Evolutionary conservation across 768 basidiomycete genomes (phyloP).

Genomic region (Chalciporus sphaerocephalus): DNA sequence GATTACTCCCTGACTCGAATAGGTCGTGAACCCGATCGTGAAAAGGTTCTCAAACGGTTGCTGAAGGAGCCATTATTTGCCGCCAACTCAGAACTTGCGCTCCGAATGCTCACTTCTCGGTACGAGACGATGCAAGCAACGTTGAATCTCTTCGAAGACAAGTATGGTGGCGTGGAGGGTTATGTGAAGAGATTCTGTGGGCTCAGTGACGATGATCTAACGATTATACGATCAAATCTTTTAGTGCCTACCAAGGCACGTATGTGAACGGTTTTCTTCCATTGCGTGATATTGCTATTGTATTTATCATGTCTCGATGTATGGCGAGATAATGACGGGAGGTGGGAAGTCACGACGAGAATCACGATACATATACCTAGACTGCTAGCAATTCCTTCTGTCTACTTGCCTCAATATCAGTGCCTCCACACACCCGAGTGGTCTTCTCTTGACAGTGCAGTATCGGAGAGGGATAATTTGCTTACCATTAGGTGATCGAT

Average conservation of each 20-base stretch:
- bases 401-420: too few relatives aligned
- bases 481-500: too few relatives aligned
- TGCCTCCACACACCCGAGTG: too few relatives aligned
- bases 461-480: too few relatives aligned
- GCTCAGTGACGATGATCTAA: constrained; percentile 61
- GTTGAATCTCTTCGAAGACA: constrained; percentile 52
- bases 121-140: constrained; percentile 78
- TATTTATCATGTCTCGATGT: not conserved
- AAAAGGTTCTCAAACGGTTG: constrained; percentile 64
- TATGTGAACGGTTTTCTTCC: constrained; percentile 18
- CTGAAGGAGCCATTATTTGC: constrained; percentile 70
- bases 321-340: not conserved
- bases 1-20: constrained; percentile 78
- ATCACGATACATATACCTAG: too few relatives aligned
- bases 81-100: constrained; percentile 64
- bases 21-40: constrained; percentile 74
- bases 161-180: constrained; percentile 64
- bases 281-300: not conserved
- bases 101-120: constrained; percentile 84
- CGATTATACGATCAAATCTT: constrained; percentile 54
- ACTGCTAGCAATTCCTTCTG: too few relatives aligned
- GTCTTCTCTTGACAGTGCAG: too few relatives aligned
- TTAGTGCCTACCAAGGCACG: constrained; percentile 34
- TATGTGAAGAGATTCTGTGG: constrained; percentile 56
- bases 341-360: not conserved